Evolutionary conservation across 2,329 filamentous ascomycete species (phyloP).

Genomic region (Orbilia oligospora): DNA sequence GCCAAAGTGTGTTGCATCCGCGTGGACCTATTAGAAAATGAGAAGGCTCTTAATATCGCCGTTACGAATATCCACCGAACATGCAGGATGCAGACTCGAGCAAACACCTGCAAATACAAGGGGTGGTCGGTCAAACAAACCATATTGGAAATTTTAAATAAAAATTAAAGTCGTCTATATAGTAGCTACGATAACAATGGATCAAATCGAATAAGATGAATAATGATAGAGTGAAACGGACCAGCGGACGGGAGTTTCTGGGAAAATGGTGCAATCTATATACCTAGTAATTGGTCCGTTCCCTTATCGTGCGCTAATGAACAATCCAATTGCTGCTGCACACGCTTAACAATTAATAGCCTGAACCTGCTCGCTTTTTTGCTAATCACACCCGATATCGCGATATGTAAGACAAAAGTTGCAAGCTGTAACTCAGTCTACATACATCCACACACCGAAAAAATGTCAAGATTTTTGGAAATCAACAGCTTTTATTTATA

Average conservation of each 20-base stretch:
- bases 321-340: slow-evolving; percentile 23
- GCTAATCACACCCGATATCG: slow-evolving; percentile 25
- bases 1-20: slow-evolving; percentile 82
- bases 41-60: not conserved
- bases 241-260: slow-evolving; percentile 21
- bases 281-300: slow-evolving; percentile 3
- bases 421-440: not conserved
- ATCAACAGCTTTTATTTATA: slow-evolving; percentile 18
- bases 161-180: slow-evolving; percentile 18
- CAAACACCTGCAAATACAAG: slow-evolving; percentile 6
- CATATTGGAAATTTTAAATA: slow-evolving; percentile 28
- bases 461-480: not conserved
- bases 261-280: slow-evolving; percentile 48
- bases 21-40: slow-evolving; percentile 74
- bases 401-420: slow-evolving; percentile 11
- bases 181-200: slow-evolving; percentile 3
- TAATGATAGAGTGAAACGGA: slow-evolving; percentile 1
- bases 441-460: not conserved
- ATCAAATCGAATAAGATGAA: slow-evolving; percentile 11
- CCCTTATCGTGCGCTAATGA: slow-evolving; percentile 35
- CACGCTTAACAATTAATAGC: slow-evolving; percentile 34
- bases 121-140: slow-evolving; percentile 5
- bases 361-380: slow-evolving; percentile 19
- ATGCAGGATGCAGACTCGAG: slow-evolving; percentile 14
- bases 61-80: not conserved